phyloP scores from a whole-genome alignment of 2,329 filamentous ascomycete species.

The Aspergillus ibericus region DNA sequence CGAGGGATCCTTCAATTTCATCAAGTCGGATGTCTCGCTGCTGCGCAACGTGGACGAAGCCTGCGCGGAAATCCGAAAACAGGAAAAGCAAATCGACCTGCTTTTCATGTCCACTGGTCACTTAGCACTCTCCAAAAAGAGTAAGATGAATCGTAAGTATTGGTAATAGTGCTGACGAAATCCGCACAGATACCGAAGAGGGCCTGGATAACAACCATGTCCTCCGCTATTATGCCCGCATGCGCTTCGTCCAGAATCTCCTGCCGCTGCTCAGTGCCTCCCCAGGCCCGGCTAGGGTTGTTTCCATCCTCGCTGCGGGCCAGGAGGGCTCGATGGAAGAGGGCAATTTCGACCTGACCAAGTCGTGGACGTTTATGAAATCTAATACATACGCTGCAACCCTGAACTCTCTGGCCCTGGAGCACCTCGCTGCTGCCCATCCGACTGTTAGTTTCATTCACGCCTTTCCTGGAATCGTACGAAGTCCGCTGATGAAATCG shows the following conservation, averaged over 20 bases:
- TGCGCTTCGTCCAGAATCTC: constrained; percentile 58
- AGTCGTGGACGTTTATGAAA: constrained; percentile 17
- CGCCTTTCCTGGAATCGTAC: constrained; percentile 49
- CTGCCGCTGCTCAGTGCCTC: constrained; percentile 56
- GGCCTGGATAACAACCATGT: constrained; percentile 55
- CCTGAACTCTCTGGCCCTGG: constrained; percentile 50
- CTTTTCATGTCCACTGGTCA: constrained; percentile 55
- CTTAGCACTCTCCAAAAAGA: constrained; percentile 33
- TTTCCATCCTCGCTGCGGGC: constrained; percentile 57
- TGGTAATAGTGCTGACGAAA: neutral
- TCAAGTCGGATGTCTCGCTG: constrained; percentile 37
- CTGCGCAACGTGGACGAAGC: constrained; percentile 51
- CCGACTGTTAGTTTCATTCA: constrained; percentile 51
- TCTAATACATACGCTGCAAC: constrained; percentile 48
- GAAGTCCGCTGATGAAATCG: constrained; percentile 41
- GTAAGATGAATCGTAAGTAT: neutral
- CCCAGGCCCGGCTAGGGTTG: constrained; percentile 51
- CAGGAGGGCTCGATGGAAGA: constrained; percentile 55
- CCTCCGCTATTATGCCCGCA: constrained; percentile 59
- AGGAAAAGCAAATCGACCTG: constrained; percentile 56
- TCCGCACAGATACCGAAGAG: constrained; percentile 54
- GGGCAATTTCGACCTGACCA: constrained; percentile 42
- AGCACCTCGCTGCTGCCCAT: constrained; percentile 49
- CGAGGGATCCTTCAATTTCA: constrained; percentile 14
- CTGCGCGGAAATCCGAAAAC: constrained; percentile 51